phyloP scores from a whole-genome alignment of 2,329 filamentous ascomycete species.

The Paecilomyces formosus region DNA sequence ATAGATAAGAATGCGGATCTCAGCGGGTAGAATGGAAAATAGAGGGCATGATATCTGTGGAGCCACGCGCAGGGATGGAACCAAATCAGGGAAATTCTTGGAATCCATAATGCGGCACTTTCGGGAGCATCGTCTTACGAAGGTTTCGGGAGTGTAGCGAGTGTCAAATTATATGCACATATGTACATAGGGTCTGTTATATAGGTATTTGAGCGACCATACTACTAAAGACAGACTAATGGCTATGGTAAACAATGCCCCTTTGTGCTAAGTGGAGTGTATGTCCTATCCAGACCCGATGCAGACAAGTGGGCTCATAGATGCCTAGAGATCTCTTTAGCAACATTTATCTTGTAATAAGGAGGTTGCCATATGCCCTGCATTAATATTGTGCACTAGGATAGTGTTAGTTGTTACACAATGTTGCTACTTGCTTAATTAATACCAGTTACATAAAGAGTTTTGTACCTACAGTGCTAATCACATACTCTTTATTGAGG shows the following conservation, averaged over 20 bases:
- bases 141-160: background rate
- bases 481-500: too few relatives aligned
- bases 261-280: too few relatives aligned
- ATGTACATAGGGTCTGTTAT: background rate
- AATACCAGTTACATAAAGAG: too few relatives aligned
- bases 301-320: background rate
- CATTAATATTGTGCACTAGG: too few relatives aligned
- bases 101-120: background rate
- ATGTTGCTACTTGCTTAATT: too few relatives aligned
- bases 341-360: too few relatives aligned
- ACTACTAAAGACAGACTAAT: background rate
- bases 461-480: too few relatives aligned
- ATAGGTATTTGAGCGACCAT: too few relatives aligned
- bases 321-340: background rate
- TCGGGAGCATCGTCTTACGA: background rate
- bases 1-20: background rate
- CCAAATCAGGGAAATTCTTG: background rate
- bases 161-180: background rate
- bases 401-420: too few relatives aligned
- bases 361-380: too few relatives aligned
- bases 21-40: background rate
- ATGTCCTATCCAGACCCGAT: background rate
- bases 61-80: background rate
- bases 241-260: background rate
- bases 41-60: background rate